Evolutionary conservation across 208 protist genomes (phyloP), one percentile per base, ranked within the genome.

Genomic region (Borovskyia barvae): DNA sequence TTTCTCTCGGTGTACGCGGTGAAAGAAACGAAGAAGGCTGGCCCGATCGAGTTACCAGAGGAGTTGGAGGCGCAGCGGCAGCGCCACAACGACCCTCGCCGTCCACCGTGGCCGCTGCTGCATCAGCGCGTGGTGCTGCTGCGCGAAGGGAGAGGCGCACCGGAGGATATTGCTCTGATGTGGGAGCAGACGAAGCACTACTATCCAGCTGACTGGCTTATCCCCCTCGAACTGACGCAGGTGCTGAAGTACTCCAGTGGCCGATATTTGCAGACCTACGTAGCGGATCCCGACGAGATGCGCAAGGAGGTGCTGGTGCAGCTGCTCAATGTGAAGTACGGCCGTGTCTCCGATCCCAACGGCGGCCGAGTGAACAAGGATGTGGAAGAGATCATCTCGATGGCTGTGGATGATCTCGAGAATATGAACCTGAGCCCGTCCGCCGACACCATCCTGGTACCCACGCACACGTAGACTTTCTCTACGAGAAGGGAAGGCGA

Each of bases 151-250:
- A 90, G 89, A 52, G 57, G 56, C 8, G 28, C 80, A 3, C 80
- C 77, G 9, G 87, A 93, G 56, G 87, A 93, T 51, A 56, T 93
- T n/a, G 60, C 71, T 19, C 66, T 91, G 8, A 47, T 93, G 59
- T 93, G 87, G 87, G 82, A 90, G 58, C 87, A 93, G 65, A 85
- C 75, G 33, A 75, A 76, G 42, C 77, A 90, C 54, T 93, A 93
- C 73, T 93, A 93, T 72, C 78, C 82, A 12, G 66, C 67, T 4
- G 87, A 93, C 68, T 93, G 87, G 84, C 79, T 93, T 7, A 84
- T 93, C 51, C 82, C 83, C 35, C 68, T 93, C 25, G 82, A 93
- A 72, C 71, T 93, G 17, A 87, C 87, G 24, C 87, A 93, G 68
- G 72, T 93, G 30, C 66, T 93, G 12, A 93, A 93, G 66, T 93